Evolutionary conservation across 1,139 yeast species (phyloP), one percentile per base, ranked within the genome.

Genomic region (Barnettozyma hawaiiensis): DNA sequence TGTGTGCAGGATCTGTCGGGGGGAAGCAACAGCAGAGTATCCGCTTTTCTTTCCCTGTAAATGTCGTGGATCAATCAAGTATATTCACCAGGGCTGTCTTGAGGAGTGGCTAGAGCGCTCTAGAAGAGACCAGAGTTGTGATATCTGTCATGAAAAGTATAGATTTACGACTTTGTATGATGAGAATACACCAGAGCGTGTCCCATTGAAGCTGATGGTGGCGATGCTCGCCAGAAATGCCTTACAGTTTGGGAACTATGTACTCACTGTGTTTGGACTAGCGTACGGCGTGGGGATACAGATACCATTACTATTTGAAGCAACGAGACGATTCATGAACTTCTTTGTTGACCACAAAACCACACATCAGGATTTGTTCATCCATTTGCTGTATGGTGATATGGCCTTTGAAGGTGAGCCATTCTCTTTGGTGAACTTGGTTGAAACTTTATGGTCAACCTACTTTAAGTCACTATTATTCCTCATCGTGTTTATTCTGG

Each of bases 41-140:
- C 97, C 97, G 4, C 68, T 92, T 40, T 83, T 76, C 50, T 92
- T 86, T 63, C 98, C 99, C 2, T 92, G 99, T 64, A 81, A 78
- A 57, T 92, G 98, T 63, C 75, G 89, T 47, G 99, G 99, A 2
- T 84, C 96, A 23, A 94, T 92, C 59, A 85, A 85, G 60, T 89
- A 81, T 58, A 86, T 92, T 44, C 99, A 92, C 63, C 95, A 92
- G 61, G 94, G 83, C 40, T 92, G 98, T 65, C 66, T 92, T 39
- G 69, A 81, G 55, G 95, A 87, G 58, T 92, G 99, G 99, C 71
- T 92, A 32, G 72, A 57, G 44, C 47, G 60, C 42, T 62, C 68
- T 20, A 64, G 64, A 29, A 57, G 63, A 18, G 59, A 75, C 35
- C 75, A 79, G 37, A 73, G 76, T 36, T 92, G 99, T 71, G 98